Evolutionary conservation across 2,329 filamentous ascomycete genomes (phyloP), one percentile per base, ranked within the genome.

Genomic region (Neofusicoccum ribis): DNA sequence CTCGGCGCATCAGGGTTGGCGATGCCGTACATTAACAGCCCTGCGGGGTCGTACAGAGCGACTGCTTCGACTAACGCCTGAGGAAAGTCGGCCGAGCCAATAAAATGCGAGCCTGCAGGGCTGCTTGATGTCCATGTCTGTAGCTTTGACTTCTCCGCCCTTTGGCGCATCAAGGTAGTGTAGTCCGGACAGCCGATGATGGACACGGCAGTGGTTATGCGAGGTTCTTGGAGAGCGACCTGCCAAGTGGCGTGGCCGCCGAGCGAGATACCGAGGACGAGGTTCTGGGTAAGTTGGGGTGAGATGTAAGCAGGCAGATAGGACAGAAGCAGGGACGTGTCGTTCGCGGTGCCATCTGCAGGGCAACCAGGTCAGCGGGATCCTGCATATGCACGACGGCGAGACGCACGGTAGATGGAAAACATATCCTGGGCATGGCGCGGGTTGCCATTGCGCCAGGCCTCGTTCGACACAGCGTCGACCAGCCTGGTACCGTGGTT

Each of bases 401-500:
- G 15, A 54, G 39, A 67, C 80, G 86, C 84, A 77, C 87, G 86
- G 66, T 93, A 89, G 67, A 88, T 86, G 36, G 86, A 88, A 74
- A 95, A 93, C 93, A 99, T 97, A 77, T 99, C 95, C 74, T 92
- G 88, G 0, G 93, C 94, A 80, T 98, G 95, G 6, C 83, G 86
- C 7, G 84, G 81, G 74, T 97, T 97, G 36, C 92, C 93, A 43
- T 86, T 79, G 49, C 86, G 85, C 94, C 93, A 98, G 3, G 89
- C 84, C 70, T 89, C 83, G 75, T 97, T 98, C 31, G 90, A 88
- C 17, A 83, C 70, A 7, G 85, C 79, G 70, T 89, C 84, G 1
- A 94, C 86, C 66, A 88, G 78, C 63, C 95, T 83, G 2, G 86
- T 84, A 31, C 95, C 95, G 78, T 98, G 95, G 77, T 98, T 98